Evolutionary conservation across 352 stramenopile species (phyloP), one percentile per base, ranked within the genome.

Genomic region (Lagenidium sp.): DNA sequence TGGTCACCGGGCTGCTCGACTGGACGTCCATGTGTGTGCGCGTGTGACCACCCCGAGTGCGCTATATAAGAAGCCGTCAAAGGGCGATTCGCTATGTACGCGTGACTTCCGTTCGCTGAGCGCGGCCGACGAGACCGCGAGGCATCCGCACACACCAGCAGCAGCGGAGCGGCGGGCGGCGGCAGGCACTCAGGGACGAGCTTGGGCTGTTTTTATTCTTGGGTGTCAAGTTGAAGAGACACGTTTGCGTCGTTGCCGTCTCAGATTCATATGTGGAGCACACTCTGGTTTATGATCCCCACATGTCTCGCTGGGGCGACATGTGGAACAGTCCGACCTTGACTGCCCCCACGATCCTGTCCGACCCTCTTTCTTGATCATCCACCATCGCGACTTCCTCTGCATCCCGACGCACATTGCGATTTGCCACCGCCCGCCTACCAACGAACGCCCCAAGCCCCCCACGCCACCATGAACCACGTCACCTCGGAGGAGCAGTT

Each of bases 401-500:
- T 23, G 12, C 20, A 40, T 23, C 15, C 16, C 16, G 15, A 28
- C 7, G 15, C 40, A 48, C 31, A 55, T 47, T 32, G n/a, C 16
- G 31, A 49, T 44, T 47, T 28, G 20, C 28, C 41, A 38, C 11
- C 28, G 10, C 41, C 21, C 24, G 21, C 13, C 29, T 22, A 47
- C 41, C 26, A 26, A 47, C 28, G 18, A 15, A 12, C 36, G 4
- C 4, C 30, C 36, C 24, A 5, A 47, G 24, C 37, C 37, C 13
- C 22, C 41, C 26, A 40, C 10, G n/a, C 16, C 12, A 46, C 29
- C 41, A 49, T 47, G 43, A 41, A 42, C 21, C 37, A 58, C 37
- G 35, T 58, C 18, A 29, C 50, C 41, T 49, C 21, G 15, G 26
- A 52, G 16, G 50, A 58, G 20, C 31, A 52, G 36, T 58, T 58